Conservation (phyloP, 1,284 basidiomycete species). For the Cutaneotrichosporon cavernicola region DNA sequence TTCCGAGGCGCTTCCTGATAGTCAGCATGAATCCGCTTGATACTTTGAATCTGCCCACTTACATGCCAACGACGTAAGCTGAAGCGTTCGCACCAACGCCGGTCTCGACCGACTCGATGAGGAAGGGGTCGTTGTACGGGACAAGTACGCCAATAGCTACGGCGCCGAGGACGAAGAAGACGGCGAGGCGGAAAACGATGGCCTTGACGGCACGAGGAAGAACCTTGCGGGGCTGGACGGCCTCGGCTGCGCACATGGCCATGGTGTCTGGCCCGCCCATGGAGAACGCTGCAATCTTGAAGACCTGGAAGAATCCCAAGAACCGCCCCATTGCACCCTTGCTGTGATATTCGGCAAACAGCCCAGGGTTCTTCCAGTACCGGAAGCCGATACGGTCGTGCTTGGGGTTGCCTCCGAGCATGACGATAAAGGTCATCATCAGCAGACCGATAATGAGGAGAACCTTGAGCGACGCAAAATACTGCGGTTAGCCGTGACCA, state of each 20-base stretch:
- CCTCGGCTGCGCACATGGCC: conserved; percentile 37
- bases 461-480: conserved; percentile 22
- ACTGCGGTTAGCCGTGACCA: background rate
- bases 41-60: background rate
- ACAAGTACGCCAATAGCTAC: conserved; percentile 14
- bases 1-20: conserved; percentile 22
- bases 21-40: background rate
- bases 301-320: conserved; percentile 32
- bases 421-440: conserved; percentile 13
- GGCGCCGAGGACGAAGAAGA: conserved; percentile 48
- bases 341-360: conserved; percentile 21
- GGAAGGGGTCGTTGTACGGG: conserved; percentile 13
- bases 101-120: conserved; percentile 1
- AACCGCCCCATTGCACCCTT: conserved; percentile 27
- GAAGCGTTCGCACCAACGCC: conserved; percentile 28
- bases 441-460: conserved; percentile 16
- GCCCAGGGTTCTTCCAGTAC: conserved; percentile 38
- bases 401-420: conserved; percentile 35
- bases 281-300: conserved; percentile 38
- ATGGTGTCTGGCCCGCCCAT: conserved; percentile 40
- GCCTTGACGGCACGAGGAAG: conserved; percentile 71
- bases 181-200: conserved; percentile 70
- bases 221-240: conserved; percentile 59
- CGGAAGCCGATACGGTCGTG: conserved; percentile 35
- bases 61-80: conserved; percentile 29